Conservation (phyloP, 805 yeast genomes). For the Nakazawaea wyomingensis region DNA sequence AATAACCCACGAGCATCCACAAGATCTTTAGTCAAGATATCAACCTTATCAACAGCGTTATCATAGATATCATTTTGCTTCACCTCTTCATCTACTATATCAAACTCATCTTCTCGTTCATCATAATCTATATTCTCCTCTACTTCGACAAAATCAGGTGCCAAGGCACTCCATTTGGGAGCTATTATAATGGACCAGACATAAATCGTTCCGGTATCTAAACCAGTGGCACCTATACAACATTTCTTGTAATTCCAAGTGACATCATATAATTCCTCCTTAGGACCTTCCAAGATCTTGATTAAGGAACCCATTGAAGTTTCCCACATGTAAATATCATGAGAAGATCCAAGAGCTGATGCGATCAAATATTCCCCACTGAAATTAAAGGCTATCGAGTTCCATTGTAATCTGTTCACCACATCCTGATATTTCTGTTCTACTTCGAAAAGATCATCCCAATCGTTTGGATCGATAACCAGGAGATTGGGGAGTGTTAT, state of each 20-base stretch:
- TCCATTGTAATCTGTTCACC: conserved; percentile 87
- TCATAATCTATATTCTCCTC: conserved; percentile 87
- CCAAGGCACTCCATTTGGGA: conserved; percentile 93
- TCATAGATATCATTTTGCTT: conserved; percentile 55
- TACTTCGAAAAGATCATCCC: conserved; percentile 50
- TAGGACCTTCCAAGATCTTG: conserved; percentile 85
- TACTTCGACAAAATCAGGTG: conserved; percentile 93
- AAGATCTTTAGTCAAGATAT: conserved; percentile 58
- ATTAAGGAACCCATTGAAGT: conserved; percentile 82
- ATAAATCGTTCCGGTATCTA: conserved; percentile 78
- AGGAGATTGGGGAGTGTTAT: conserved; percentile 40
- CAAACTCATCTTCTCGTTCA: conserved; percentile 91
- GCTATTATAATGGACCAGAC: conserved; percentile 80
- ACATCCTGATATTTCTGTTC: conserved; percentile 88
- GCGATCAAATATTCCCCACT: conserved; percentile 85
- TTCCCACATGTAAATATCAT: conserved; percentile 91
- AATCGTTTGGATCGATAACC: background rate
- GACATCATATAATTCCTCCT: conserved; percentile 79
- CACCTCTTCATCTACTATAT: conserved; percentile 63
- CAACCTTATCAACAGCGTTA: conserved; percentile 59
- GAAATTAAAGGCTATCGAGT: conserved; percentile 67
- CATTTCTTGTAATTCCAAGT: conserved; percentile 82
- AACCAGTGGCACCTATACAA: conserved; percentile 74
- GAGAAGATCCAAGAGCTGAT: conserved; percentile 81
- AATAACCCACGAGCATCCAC: conserved; percentile 72